Conservation (phyloP, 495 filamentous ascomycete genomes). For the Pseudomonodictys pantanalensis region DNA sequence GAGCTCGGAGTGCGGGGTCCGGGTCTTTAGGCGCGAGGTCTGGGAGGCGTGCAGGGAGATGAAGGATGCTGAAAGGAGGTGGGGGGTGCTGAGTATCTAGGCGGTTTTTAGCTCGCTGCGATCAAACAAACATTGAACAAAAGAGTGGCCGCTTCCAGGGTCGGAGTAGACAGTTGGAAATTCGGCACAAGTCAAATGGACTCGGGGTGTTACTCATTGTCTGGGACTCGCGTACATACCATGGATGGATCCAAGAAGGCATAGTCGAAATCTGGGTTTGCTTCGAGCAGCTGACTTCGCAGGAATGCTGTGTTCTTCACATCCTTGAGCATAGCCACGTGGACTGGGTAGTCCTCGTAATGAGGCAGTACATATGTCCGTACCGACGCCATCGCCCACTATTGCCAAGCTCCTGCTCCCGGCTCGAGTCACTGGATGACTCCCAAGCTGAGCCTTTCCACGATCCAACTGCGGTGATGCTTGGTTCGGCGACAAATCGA, state of each 20-base stretch:
- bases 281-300: slow-evolving; percentile 72
- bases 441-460: too few species aligned
- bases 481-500: too few species aligned
- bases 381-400: slow-evolving; percentile 29
- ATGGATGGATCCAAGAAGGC: slow-evolving; percentile 83
- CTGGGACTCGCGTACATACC: too few species aligned
- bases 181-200: too few species aligned
- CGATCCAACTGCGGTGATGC: too few species aligned
- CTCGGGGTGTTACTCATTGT: too few species aligned
- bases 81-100: slow-evolving; percentile 64
- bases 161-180: too few species aligned
- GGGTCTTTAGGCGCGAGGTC: slow-evolving; percentile 63
- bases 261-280: slow-evolving; percentile 84
- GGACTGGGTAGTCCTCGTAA: slow-evolving; percentile 61
- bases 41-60: slow-evolving; percentile 68
- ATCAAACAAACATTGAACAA: too few species aligned
- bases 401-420: neutral
- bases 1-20: slow-evolving; percentile 90
- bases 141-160: too few species aligned
- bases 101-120: neutral
- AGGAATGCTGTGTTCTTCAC: slow-evolving; percentile 74
- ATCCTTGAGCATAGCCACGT: slow-evolving; percentile 70
- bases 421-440: too few species aligned
- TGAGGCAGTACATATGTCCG: slow-evolving; percentile 64
- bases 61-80: slow-evolving; percentile 74